A percentile compares a stretch with the other conserved stretches of the same genome.
Evolutionary conservation across 768 basidiomycete species (phyloP).

Genomic region (Phylloporus rhodoxanthus): DNA sequence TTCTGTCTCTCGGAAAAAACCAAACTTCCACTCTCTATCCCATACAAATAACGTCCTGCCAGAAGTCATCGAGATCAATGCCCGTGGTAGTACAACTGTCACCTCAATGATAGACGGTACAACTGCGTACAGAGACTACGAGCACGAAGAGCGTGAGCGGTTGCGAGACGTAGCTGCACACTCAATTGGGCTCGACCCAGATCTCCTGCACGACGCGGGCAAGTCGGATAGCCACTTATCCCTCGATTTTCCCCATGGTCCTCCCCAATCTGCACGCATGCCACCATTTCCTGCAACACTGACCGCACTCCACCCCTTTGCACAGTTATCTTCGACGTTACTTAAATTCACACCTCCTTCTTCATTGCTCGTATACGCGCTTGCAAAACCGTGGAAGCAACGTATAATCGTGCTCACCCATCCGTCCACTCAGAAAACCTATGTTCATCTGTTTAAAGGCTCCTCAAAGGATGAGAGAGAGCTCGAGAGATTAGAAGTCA

Average conservation of each 20-base stretch:
- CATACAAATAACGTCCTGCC: conserved; percentile 45
- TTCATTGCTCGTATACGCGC: conserved; percentile 64
- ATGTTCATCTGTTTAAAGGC: conserved; percentile 73
- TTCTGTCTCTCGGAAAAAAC: conserved; percentile 35
- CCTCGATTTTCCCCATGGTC: conserved; percentile 15
- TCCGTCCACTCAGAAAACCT: conserved; percentile 33
- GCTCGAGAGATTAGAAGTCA: conserved; percentile 69
- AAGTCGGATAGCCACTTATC: conserved; percentile 11
- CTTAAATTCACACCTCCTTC: conserved; percentile 66
- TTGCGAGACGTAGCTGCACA: conserved; percentile 71
- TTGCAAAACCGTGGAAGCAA: conserved; percentile 67
- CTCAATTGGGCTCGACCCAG: conserved; percentile 61
- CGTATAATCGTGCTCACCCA: conserved; percentile 57
- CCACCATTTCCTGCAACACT: conserved; percentile 63
- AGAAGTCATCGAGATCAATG: conserved; percentile 69
- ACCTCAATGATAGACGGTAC: conserved; percentile 22
- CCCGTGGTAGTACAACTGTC: conserved; percentile 27
- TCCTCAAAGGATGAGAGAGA: conserved; percentile 56
- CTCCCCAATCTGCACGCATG: conserved; percentile 5
- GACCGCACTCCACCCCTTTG: conserved; percentile 46
- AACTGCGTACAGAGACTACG: conserved; percentile 38
- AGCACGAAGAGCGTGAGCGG: conserved; percentile 70
- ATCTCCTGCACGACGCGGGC: conserved; percentile 38
- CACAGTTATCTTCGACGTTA: conserved; percentile 47
- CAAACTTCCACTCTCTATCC: conserved; percentile 20